Evolutionary conservation across 2,329 filamentous ascomycete species (phyloP), one percentile per base, ranked within the genome.

Genomic region (Colletotrichum magnum): DNA sequence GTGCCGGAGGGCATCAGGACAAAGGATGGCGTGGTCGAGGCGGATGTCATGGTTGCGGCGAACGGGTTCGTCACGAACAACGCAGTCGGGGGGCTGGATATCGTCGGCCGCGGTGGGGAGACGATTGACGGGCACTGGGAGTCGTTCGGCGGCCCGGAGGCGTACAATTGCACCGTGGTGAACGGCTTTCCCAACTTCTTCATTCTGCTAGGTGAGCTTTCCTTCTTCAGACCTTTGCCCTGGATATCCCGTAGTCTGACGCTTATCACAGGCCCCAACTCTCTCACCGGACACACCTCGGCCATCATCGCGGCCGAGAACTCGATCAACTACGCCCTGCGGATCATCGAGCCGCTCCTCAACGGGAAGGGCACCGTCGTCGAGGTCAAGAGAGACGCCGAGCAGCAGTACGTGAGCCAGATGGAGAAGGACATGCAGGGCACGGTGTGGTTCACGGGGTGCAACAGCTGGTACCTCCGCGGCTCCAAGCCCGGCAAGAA

Each of bases 151-250:
- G 90, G 90, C 0, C 80, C 87, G 0, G 88, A 87, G 70, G 90
- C 89, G 0, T 92, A 92, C 74, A 85, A 88, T 63, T 86, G 85
- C 24, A 85, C 85, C 2, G 83, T 85, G 2, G 79, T 91, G 77
- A 86, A 87, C 71, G 86, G 86, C 0, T 91, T 90, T 73, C 90
- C 90, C 2, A 92, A 92, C 74, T 88, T 91, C 73, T 91, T 92
- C 78, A 82, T 90, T 65, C 77, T 91, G 0, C 85, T 90, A 48
- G 89, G 81, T 79, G 64, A 4, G 28, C 5, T 32, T 32, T 9
- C 28, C 28, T 32, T 6, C 28, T 32, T 7, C 28, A 32, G 5
- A 7, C 5, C 1, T 5, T 7, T 15, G 6, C 57, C 69, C 1
- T 21, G 21, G 13, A 16, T 1, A 4, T 12, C 4, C 15, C 6